phyloP scores from a whole-genome alignment of 129 eudicot genomes.

The Oenanthe sinensis region DNA sequence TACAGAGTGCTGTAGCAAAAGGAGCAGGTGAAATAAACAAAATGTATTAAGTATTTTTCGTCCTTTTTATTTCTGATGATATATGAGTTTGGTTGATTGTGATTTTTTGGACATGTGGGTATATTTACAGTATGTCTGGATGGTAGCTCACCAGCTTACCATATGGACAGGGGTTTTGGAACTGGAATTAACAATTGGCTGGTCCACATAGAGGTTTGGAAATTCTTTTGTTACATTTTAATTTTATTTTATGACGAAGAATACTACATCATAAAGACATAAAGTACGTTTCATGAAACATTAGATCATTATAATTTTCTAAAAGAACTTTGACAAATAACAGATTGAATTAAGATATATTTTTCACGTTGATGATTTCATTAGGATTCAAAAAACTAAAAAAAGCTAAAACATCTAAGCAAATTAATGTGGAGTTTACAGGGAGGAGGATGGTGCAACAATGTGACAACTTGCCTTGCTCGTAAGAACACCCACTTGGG shows the following conservation, averaged over 20 bases:
- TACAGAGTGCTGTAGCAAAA: constrained; percentile 61
- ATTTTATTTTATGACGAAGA: background rate
- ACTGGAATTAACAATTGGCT: constrained; percentile 81
- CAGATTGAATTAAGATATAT: background rate
- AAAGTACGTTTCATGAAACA: background rate
- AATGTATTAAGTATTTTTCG: background rate
- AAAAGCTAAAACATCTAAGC: background rate
- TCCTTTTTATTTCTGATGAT: background rate
- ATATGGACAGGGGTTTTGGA: constrained; percentile 67
- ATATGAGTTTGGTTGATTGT: background rate
- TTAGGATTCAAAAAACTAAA: background rate
- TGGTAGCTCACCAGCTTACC: constrained; percentile 98
- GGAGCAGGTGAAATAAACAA: constrained; percentile 73
- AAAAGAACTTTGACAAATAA: background rate
- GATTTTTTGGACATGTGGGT: background rate
- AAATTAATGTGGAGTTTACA: constrained; percentile 11
- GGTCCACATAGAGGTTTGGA: constrained; percentile 75
- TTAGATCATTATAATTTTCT: background rate
- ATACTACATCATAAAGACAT: background rate
- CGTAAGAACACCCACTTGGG: constrained; percentile 56
- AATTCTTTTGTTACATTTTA: background rate
- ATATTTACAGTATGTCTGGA: constrained; percentile 72
- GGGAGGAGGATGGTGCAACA: constrained; percentile 99
- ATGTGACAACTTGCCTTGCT: constrained; percentile 57
- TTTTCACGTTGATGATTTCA: background rate